Evolutionary conservation across 148 eudicot species (phyloP).

Genomic region (Amaranthus cruentus): DNA sequence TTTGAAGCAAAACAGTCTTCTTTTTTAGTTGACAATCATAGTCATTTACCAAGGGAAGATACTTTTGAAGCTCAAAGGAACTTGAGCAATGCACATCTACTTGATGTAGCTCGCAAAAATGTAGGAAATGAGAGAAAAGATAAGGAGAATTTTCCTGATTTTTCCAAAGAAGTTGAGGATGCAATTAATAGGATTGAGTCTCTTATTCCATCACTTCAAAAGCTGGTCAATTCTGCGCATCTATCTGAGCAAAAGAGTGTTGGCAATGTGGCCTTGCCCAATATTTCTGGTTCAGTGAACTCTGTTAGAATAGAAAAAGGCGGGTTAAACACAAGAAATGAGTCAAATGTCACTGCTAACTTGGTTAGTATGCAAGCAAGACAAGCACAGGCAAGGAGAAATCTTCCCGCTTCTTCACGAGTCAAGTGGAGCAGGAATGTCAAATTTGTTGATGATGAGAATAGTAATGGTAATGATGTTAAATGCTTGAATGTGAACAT

Average conservation of each 20-base stretch:
- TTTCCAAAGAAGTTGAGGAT: slow-evolving; percentile 40
- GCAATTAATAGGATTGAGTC: slow-evolving; percentile 42
- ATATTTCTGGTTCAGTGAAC: slow-evolving; percentile 1
- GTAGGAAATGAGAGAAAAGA: slow-evolving; percentile 12
- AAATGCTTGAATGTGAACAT: slow-evolving; percentile 9
- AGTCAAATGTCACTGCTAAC: not conserved
- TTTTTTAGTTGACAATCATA: not conserved
- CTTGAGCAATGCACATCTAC: slow-evolving; percentile 5
- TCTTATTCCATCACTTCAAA: slow-evolving; percentile 35
- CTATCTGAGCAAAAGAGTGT: slow-evolving; percentile 4
- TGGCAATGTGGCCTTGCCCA: not conserved
- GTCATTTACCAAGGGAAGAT: not conserved
- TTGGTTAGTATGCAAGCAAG: slow-evolving; percentile 2
- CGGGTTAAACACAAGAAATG: not conserved
- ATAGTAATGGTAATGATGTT: not conserved
- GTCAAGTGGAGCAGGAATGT: slow-evolving; percentile 5
- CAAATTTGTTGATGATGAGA: not conserved
- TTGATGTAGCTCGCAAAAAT: not conserved
- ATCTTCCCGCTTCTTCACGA: not conserved
- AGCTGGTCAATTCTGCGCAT: slow-evolving; percentile 17
- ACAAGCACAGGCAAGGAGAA: not conserved
- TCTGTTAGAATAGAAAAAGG: not conserved
- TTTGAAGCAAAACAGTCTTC: slow-evolving; percentile 7
- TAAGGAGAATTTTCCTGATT: slow-evolving; percentile 11
- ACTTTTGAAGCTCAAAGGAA: not conserved